phyloP scores from a whole-genome alignment of 2,329 filamentous ascomycete genomes.

The Ceratocystis cubensis region DNA sequence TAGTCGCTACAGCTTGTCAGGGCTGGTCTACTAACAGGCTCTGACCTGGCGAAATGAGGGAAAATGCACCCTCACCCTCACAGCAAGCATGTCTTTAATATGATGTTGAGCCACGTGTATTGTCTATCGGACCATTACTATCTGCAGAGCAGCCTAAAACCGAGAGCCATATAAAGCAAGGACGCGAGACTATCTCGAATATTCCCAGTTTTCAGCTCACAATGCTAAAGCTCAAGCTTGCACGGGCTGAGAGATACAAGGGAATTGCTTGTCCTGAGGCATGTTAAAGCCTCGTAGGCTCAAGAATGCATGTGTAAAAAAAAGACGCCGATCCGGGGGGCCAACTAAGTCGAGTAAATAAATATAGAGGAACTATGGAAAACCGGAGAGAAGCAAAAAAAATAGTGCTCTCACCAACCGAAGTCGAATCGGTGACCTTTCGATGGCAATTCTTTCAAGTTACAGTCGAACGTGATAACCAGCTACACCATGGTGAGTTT shows the following conservation, averaged over 20 bases:
- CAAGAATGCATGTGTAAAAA: not conserved
- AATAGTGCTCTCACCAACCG: slow-evolving; percentile 19
- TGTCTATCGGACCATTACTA: not conserved
- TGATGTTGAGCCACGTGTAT: not conserved
- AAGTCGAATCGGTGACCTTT: not conserved
- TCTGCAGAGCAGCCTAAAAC: not conserved
- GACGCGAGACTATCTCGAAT: not conserved
- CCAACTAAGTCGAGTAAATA: not conserved
- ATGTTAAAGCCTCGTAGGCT: not conserved
- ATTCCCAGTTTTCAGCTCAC: not conserved
- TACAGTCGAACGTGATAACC: slow-evolving; percentile 16
- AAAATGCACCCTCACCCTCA: not conserved
- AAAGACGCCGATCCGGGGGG: not conserved
- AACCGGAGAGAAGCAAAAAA: not conserved
- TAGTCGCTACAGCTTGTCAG: not conserved
- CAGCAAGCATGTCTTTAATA: not conserved
- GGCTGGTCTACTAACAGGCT: not conserved
- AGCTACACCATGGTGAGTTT: slow-evolving; percentile 21
- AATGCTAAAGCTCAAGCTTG: not conserved
- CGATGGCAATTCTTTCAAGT: too few species aligned
- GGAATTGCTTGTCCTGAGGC: not conserved
- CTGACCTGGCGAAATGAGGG: not conserved
- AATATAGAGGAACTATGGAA: not conserved
- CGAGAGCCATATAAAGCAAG: not conserved
- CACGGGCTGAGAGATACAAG: not conserved